These are phyloP conservation scores for Ilyonectria mors-panacis DNA, from an alignment of 2,329 filamentous ascomycete species.

Conservation along the genomic window DNA sequence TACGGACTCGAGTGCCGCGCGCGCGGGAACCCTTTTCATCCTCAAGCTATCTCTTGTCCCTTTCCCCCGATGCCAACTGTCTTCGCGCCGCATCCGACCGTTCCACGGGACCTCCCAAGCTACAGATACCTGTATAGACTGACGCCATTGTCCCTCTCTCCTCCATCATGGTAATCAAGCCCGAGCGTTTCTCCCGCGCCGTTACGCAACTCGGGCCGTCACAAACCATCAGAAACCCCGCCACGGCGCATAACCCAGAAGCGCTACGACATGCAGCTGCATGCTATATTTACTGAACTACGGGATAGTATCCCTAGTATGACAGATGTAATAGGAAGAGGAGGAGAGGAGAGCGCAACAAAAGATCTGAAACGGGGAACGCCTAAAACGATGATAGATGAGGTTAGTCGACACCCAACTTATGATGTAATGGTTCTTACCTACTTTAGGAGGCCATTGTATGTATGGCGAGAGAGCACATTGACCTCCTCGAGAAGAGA, in stretches of 20 bases:
- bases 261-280: neutral
- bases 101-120: slow-evolving; percentile 7
- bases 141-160: neutral
- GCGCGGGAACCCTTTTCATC: neutral
- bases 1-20: slow-evolving; percentile 2
- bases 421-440: neutral
- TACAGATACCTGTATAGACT: slow-evolving; percentile 9
- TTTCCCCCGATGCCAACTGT: slow-evolving; percentile 4
- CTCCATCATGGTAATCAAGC: too few relatives aligned
- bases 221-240: neutral
- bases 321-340: neutral
- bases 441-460: neutral
- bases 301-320: neutral
- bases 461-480: neutral
- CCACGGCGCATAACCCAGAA: neutral
- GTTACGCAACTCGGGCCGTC: too few relatives aligned
- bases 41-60: slow-evolving; percentile 9
- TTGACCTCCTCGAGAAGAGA: neutral
- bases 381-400: neutral
- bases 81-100: slow-evolving; percentile 10
- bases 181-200: too few relatives aligned
- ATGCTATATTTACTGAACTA: neutral
- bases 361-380: neutral
- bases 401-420: neutral
- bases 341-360: neutral